Evolutionary conservation across 495 filamentous ascomycete species (phyloP).

Genomic region (Trichoderma virens): DNA sequence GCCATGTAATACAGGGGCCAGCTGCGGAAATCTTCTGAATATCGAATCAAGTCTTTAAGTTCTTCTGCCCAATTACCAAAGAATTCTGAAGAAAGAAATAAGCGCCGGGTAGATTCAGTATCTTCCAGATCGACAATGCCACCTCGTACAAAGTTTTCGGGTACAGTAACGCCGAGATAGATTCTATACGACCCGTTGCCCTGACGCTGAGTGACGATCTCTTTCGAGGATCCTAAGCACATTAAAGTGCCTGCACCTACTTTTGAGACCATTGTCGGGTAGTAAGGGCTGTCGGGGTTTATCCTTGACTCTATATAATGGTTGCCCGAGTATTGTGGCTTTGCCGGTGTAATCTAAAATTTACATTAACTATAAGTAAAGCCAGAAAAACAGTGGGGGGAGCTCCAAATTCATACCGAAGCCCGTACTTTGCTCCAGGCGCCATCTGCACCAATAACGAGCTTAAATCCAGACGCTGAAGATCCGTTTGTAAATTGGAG

Average conservation of each 20-base stretch:
- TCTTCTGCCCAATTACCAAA: conserved; percentile 22
- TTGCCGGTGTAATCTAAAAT: conserved; percentile 21
- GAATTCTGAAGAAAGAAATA: conserved; percentile 17
- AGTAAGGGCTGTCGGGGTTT: conserved; percentile 17
- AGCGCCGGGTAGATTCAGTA: conserved; percentile 13
- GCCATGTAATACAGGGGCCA: conserved; percentile 25
- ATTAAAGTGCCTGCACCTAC: conserved; percentile 18
- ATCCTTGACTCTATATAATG: conserved; percentile 23
- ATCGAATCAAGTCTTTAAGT: conserved; percentile 19
- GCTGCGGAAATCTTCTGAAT: conserved; percentile 21
- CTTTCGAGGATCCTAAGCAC: conserved; percentile 16
- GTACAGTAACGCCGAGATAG: conserved; percentile 21
- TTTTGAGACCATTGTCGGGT: conserved; percentile 14
- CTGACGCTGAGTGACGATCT: conserved; percentile 21
- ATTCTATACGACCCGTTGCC: conserved; percentile 23
- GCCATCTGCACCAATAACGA: conserved; percentile 29
- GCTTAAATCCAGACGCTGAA: conserved; percentile 19
- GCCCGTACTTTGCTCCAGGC: conserved; percentile 28
- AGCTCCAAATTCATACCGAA: conserved; percentile 13
- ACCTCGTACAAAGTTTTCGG: conserved; percentile 17
- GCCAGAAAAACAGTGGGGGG: background rate
- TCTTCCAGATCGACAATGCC: conserved; percentile 15
- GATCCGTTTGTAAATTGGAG: conserved; percentile 23
- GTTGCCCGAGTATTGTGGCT: conserved; percentile 24
- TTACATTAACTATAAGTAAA: background rate